These are phyloP conservation scores for Colletotrichum sp. DNA, from an alignment of 2,329 filamentous ascomycete genomes.

Conservation along the genomic window DNA sequence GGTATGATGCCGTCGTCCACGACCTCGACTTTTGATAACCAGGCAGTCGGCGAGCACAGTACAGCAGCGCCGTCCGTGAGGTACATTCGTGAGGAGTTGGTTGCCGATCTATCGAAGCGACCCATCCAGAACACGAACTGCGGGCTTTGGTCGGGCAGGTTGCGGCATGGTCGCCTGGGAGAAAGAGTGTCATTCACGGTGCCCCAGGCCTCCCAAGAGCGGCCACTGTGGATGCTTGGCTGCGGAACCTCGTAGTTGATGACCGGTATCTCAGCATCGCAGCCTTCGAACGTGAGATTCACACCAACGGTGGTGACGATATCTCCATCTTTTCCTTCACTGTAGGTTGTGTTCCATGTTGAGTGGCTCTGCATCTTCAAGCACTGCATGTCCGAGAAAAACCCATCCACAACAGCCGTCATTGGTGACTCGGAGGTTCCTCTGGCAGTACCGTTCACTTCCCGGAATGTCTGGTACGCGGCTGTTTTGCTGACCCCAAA, in stretches of 20 bases:
- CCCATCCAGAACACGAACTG: neutral
- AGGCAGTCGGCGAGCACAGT: neutral
- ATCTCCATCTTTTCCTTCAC: neutral
- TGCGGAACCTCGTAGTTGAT: neutral
- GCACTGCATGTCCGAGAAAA: neutral
- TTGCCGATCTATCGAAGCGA: neutral
- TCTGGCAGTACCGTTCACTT: neutral
- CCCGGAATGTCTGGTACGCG: neutral
- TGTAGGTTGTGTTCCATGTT: neutral
- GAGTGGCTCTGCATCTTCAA: neutral
- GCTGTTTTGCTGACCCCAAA: neutral
- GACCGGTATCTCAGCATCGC: neutral
- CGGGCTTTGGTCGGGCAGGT: neutral
- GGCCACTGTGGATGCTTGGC: neutral
- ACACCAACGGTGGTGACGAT: neutral
- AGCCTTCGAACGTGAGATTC: neutral
- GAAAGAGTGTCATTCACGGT: neutral
- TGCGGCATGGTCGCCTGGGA: neutral
- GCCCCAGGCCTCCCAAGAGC: neutral
- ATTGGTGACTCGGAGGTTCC: neutral
- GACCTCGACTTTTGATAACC: constrained; percentile 2
- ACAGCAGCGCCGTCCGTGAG: neutral
- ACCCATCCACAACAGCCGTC: neutral
- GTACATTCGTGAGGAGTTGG: neutral
- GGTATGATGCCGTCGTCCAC: neutral